Percentiles rank a stretch among this genome's conserved stretches.
Conservation (phyloP, 2,329 filamentous ascomycete genomes). For the Cladosporium sp. region DNA sequence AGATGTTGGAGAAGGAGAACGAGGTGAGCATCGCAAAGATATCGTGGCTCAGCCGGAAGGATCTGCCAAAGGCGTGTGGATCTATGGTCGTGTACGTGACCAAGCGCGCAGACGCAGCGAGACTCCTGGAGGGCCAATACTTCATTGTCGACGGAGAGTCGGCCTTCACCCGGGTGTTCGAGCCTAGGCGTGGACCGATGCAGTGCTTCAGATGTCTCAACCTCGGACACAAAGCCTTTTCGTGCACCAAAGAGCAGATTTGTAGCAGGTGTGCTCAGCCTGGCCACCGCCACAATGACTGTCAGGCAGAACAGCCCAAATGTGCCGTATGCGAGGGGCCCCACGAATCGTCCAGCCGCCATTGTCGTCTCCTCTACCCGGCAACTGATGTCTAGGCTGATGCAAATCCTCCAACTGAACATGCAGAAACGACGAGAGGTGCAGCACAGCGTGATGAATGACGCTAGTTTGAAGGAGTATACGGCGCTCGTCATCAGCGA, state of each 20-base stretch:
- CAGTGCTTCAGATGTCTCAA: constrained; percentile 4
- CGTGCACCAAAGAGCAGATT: not conserved
- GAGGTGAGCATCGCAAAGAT: constrained; percentile 20
- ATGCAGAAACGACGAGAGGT: not conserved
- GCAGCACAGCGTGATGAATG: not conserved
- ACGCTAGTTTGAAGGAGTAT: not conserved
- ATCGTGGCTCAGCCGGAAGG: constrained; percentile 20
- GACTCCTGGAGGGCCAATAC: constrained; percentile 7
- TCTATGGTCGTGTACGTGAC: constrained; percentile 22
- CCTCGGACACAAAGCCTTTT: not conserved
- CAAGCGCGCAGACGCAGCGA: constrained; percentile 14
- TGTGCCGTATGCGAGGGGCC: not conserved
- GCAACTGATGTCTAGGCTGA: not conserved
- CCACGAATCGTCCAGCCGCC: not conserved
- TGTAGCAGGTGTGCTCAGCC: not conserved
- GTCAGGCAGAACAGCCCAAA: not conserved
- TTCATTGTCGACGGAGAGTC: constrained; percentile 3
- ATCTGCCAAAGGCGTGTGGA: constrained; percentile 19
- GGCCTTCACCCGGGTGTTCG: not conserved
- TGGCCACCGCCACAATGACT: not conserved
- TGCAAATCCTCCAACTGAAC: not conserved
- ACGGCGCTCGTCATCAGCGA: not conserved
- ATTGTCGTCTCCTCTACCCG: not conserved
- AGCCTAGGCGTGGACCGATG: not conserved
- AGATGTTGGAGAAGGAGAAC: constrained; percentile 23